Percentiles rank a stretch among this genome's conserved stretches.
Conservation (phyloP, 2,329 filamentous ascomycete species). For the Pseudogymnoascus sp. region DNA sequence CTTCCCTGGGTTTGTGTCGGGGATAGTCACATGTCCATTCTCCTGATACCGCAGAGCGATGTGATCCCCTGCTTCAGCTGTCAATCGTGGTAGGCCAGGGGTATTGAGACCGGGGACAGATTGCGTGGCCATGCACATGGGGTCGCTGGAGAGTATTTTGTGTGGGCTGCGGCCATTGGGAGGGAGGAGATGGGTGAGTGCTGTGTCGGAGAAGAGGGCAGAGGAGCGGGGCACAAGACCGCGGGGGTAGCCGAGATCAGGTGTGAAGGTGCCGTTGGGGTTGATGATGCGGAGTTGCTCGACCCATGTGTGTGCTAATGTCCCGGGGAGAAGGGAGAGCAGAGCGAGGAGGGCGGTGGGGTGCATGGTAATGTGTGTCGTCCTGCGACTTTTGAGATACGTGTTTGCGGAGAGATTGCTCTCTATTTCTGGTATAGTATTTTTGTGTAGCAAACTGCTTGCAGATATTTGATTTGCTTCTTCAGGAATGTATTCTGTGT, state of each 20-base stretch:
- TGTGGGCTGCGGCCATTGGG: constrained; percentile 27
- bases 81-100: constrained; percentile 19
- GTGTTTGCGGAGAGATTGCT: neutral
- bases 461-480: neutral
- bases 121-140: constrained; percentile 12
- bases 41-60: constrained; percentile 64
- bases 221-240: constrained; percentile 53
- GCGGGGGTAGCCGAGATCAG: constrained; percentile 61
- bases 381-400: neutral
- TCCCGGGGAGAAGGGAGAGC: neutral
- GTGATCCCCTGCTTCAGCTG: constrained; percentile 51
- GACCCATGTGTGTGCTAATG: constrained; percentile 69
- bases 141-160: constrained; percentile 50
- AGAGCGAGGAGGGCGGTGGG: neutral
- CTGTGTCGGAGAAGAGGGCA: constrained; percentile 46
- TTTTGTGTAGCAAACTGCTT: neutral
- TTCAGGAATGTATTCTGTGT: neutral
- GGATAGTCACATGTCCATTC: constrained; percentile 66
- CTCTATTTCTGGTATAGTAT: neutral
- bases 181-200: constrained; percentile 36
- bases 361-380: neutral
- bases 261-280: constrained; percentile 64
- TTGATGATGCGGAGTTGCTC: constrained; percentile 66
- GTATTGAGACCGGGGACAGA: constrained; percentile 8
- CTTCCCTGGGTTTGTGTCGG: constrained; percentile 48